Conservation (phyloP, 1,139 yeast genomes). For the Lodderomyces theae region DNA sequence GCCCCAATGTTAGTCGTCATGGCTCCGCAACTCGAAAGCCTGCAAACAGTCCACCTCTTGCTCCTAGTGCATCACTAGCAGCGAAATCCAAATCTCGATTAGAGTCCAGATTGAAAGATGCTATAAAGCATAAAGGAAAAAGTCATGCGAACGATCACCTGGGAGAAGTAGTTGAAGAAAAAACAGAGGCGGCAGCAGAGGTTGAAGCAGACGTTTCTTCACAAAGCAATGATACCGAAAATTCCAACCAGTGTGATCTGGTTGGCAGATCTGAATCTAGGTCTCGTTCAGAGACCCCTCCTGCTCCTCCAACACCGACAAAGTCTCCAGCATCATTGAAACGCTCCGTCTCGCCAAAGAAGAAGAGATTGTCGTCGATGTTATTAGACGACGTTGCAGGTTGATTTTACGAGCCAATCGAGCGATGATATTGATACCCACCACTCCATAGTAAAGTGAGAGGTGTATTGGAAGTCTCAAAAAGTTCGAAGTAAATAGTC, state of each 20-base stretch:
- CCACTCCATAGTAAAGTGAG: background rate
- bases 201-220: background rate
- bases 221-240: background rate
- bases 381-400: slow-evolving; percentile 17
- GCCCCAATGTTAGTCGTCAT: slow-evolving; percentile 2
- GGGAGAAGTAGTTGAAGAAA: slow-evolving; percentile 10
- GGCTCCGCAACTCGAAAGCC: slow-evolving; percentile 1
- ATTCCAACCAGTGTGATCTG: background rate
- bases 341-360: slow-evolving; percentile 42
- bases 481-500: background rate
- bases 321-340: slow-evolving; percentile 26
- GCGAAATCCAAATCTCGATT: slow-evolving; percentile 28
- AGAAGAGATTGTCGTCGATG: slow-evolving; percentile 30
- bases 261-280: background rate
- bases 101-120: slow-evolving; percentile 32
- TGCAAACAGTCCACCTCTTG: background rate
- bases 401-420: background rate
- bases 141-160: slow-evolving; percentile 11
- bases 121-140: slow-evolving; percentile 17
- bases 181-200: background rate
- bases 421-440: background rate
- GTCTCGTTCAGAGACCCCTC: background rate
- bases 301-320: slow-evolving; percentile 6
- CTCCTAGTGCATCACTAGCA: slow-evolving; percentile 10
- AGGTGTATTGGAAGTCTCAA: no score